Percentiles rank a stretch among this genome's conserved stretches.
These are phyloP conservation scores for Oropetium thomaeum DNA, from an alignment of 176 grass and related monocot genomes.

Conservation along the genomic window DNA sequence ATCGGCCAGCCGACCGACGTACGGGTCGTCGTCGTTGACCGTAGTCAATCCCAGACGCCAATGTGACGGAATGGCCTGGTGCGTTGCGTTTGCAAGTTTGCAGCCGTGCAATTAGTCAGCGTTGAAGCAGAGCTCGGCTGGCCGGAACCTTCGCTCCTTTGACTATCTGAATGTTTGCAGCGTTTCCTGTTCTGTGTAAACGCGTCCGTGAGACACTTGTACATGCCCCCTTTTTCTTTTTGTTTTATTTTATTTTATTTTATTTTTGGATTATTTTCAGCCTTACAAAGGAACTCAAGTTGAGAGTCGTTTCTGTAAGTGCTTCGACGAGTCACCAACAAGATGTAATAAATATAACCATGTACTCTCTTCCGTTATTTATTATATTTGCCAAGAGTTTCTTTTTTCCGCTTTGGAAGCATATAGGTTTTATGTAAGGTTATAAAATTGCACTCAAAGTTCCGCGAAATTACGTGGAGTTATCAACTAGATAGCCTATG, in stretches of 20 bases:
- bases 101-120: background rate
- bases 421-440: no score
- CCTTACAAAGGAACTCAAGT: background rate
- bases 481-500: no score
- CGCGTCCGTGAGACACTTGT: background rate
- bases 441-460: no score
- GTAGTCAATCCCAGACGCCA: conserved; percentile 3
- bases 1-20: background rate
- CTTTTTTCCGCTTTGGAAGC: no score
- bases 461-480: no score
- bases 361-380: no score
- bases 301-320: background rate
- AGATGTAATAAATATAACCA: background rate
- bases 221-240: background rate
- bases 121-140: background rate
- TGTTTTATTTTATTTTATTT: background rate
- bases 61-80: background rate
- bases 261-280: no score
- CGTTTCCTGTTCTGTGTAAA: background rate
- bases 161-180: background rate
- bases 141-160: conserved; percentile 13
- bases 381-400: no score
- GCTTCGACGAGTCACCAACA: background rate
- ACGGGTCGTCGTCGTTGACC: background rate
- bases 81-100: background rate